Evolutionary conservation across 345 rosid genomes (phyloP), one percentile per base, ranked within the genome.

Genomic region (Brassica nigra): DNA sequence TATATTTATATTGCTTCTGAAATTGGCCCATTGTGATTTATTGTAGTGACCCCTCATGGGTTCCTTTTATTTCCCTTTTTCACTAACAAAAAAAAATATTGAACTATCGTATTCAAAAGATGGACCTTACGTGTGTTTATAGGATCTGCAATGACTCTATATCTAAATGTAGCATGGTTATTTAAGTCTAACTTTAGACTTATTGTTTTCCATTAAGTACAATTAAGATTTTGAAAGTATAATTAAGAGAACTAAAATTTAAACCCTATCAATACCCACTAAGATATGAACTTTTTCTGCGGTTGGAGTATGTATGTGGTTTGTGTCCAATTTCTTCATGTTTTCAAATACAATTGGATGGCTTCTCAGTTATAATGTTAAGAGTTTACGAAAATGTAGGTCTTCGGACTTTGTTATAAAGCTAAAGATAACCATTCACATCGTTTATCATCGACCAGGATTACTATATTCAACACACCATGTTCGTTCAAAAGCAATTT

Each of bases 41-140:
- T 34, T 80, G 79, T 62, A 30, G 70, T 80, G 83, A 80, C 79
- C 83, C 79, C 75, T 80, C 83, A 80, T 74, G 75, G 79, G 66
- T 74, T 68, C 71, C 59, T 74, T 37, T 68, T 74, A 79, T 68
- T 79, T 79, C 70, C 78, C 47, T 4, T 68, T 66, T 27, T 27
- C 74, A 80, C 71, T 36, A 80, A 16, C 75, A 74, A 15, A 68
- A 49, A 18, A 74, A 68, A 68, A 68, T 68, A 68, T 52, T 69
- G 75, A 74, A 68, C 66, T 52, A 80, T 80, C 66, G 49, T 74
- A 75, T 74, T 80, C 83, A 70, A 62, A 74, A 62, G 66, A 68
- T 80, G 49, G 65, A 80, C 75, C 71, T 80, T 74, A 80, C 83
- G 83, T 80, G 83, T 80, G 75, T 74, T 79, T 74, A 52, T 74